A percentile compares a stretch with the other conserved stretches of the same genome.
These are phyloP conservation scores for Dipteronia sinensis DNA, from an alignment of 345 rosid species.

Conservation along the genomic window DNA sequence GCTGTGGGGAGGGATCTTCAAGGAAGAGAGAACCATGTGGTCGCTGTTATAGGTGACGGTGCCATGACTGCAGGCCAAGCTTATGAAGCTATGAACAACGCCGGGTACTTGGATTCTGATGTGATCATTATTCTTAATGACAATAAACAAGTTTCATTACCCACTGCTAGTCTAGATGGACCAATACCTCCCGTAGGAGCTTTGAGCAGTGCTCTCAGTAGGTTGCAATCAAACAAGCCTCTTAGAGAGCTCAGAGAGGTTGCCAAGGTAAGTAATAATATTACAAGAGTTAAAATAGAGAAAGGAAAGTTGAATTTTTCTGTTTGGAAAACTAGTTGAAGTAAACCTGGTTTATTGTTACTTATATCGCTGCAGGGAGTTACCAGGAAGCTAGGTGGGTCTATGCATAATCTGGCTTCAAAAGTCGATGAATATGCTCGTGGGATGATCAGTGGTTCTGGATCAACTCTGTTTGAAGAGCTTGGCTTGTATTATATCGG, in stretches of 20 bases:
- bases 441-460: slow-evolving; percentile 95
- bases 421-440: slow-evolving; percentile 97
- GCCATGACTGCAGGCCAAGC: slow-evolving; percentile 99
- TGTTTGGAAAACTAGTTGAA: background rate
- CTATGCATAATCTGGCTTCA: slow-evolving; percentile 88
- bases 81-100: slow-evolving; percentile 97
- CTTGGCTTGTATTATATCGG: slow-evolving; percentile 96
- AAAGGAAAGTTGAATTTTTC: background rate
- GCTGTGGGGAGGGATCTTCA: slow-evolving; percentile 93
- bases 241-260: slow-evolving; percentile 95
- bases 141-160: slow-evolving; percentile 94
- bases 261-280: slow-evolving; percentile 66
- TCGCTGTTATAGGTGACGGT: slow-evolving; percentile 92
- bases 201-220: slow-evolving; percentile 91
- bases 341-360: slow-evolving; percentile 16
- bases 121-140: slow-evolving; percentile 97
- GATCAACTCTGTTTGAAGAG: slow-evolving; percentile 93
- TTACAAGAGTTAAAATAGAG: too few relatives aligned
- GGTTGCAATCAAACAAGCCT: slow-evolving; percentile 90
- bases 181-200: slow-evolving; percentile 97
- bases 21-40: slow-evolving; percentile 68
- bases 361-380: slow-evolving; percentile 60
- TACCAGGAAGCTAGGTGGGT: slow-evolving; percentile 85
- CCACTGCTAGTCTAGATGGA: slow-evolving; percentile 92
- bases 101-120: slow-evolving; percentile 91